phyloP scores from a whole-genome alignment of 768 basidiomycete species.

The Kwoniella mangroviensis region DNA sequence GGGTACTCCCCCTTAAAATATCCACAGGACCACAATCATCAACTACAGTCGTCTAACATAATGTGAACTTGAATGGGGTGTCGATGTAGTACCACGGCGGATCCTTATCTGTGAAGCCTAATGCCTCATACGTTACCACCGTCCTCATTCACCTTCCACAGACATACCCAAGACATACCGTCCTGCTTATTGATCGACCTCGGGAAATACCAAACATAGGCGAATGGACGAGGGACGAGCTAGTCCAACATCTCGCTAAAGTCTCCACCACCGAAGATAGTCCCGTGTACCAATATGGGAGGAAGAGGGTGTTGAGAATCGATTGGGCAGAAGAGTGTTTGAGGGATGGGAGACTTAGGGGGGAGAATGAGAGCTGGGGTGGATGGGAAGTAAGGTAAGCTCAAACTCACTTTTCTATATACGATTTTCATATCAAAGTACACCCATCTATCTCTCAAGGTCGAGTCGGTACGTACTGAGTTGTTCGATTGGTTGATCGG shows the following conservation, averaged over 20 bases:
- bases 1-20: not conserved
- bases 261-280: not conserved
- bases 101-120: not conserved
- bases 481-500: no score
- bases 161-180: not conserved
- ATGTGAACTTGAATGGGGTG: no score
- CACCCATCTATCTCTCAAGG: no score
- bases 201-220: not conserved
- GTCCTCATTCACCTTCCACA: not conserved
- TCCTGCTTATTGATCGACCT: not conserved
- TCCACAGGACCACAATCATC: no score
- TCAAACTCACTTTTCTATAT: no score
- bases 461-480: no score
- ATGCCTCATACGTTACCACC: not conserved
- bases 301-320: not conserved
- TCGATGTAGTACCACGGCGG: not conserved
- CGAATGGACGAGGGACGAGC: not conserved
- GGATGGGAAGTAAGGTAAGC: constrained; percentile 8
- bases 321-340: constrained; percentile 8
- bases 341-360: not conserved
- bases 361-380: not conserved
- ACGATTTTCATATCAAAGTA: no score
- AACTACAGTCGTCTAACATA: no score
- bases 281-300: not conserved
- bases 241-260: not conserved